These are phyloP conservation scores for Psidium guajava DNA, from an alignment of 345 rosid species.

Conservation along the genomic window DNA sequence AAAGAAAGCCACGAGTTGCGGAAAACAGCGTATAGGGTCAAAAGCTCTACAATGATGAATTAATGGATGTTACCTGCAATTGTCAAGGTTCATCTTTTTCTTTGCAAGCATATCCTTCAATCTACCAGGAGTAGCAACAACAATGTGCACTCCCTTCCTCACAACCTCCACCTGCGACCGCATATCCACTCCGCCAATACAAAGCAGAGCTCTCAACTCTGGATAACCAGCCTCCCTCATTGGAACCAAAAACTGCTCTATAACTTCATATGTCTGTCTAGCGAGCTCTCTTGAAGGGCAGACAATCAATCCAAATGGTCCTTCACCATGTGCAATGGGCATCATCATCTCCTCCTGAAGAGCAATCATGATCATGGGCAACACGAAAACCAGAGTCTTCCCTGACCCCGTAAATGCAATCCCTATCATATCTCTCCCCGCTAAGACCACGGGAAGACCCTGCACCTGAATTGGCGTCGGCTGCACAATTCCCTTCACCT, in stretches of 20 bases:
- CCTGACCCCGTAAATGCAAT: conserved; percentile 92
- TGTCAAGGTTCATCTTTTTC: conserved; percentile 86
- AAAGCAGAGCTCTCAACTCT: conserved; percentile 62
- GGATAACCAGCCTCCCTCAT: conserved; percentile 58
- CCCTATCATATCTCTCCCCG: conserved; percentile 91
- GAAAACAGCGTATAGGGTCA: background rate
- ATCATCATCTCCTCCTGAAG: conserved; percentile 89
- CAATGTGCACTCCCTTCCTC: conserved; percentile 82
- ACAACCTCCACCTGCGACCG: conserved; percentile 79
- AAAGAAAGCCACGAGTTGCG: background rate
- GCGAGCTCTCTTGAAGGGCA: conserved; percentile 94
- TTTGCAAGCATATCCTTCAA: conserved; percentile 93
- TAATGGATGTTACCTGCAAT: conserved; percentile 49
- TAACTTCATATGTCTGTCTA: conserved; percentile 82
- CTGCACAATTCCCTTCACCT: conserved; percentile 80
- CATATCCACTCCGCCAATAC: conserved; percentile 94
- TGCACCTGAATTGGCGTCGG: conserved; percentile 95
- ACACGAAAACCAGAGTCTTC: conserved; percentile 78
- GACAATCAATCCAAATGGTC: conserved; percentile 68
- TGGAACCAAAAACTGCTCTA: conserved; percentile 63
- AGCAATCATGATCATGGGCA: conserved; percentile 85
- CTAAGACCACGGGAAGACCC: conserved; percentile 77
- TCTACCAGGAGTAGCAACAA: conserved; percentile 93
- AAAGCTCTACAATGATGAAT: background rate
- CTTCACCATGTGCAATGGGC: conserved; percentile 80